Evolutionary conservation across 345 rosid genomes (phyloP).

Genomic region (Salix udensis): DNA sequence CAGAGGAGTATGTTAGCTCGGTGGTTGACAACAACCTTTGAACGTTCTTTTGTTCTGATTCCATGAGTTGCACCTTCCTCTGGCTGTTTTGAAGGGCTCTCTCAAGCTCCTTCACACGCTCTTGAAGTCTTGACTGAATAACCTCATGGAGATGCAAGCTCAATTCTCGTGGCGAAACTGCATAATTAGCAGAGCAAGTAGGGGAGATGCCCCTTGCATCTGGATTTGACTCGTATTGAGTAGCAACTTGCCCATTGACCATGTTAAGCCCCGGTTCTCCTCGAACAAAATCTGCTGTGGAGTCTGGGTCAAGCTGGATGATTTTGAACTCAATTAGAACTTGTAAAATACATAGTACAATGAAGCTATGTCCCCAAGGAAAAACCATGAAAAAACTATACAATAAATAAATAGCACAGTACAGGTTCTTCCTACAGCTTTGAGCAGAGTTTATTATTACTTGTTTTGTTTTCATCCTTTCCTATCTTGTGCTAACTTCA

Average conservation of each 20-base stretch:
- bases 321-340: slow-evolving; percentile 12
- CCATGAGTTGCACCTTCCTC: slow-evolving; percentile 51
- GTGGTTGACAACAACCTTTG: slow-evolving; percentile 32
- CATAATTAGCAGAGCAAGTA: slow-evolving; percentile 48
- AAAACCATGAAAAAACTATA: neutral
- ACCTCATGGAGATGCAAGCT: slow-evolving; percentile 67
- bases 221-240: slow-evolving; percentile 38
- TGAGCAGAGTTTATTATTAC: neutral
- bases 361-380: neutral
- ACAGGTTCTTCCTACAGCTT: neutral
- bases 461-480: neutral
- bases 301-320: slow-evolving; percentile 60
- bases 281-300: slow-evolving; percentile 52
- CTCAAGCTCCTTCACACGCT: slow-evolving; percentile 67
- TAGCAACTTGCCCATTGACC: slow-evolving; percentile 25
- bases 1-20: slow-evolving; percentile 20
- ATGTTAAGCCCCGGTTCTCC: slow-evolving; percentile 52
- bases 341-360: neutral
- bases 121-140: slow-evolving; percentile 60
- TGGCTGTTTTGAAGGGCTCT: slow-evolving; percentile 67
- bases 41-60: slow-evolving; percentile 37
- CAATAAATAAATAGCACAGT: neutral
- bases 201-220: slow-evolving; percentile 56
- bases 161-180: slow-evolving; percentile 72
- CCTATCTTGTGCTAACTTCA: neutral